Evolutionary conservation across 75 land plant species (phyloP), one percentile per base, ranked within the genome.

Genomic region (Azolla pinnata): DNA sequence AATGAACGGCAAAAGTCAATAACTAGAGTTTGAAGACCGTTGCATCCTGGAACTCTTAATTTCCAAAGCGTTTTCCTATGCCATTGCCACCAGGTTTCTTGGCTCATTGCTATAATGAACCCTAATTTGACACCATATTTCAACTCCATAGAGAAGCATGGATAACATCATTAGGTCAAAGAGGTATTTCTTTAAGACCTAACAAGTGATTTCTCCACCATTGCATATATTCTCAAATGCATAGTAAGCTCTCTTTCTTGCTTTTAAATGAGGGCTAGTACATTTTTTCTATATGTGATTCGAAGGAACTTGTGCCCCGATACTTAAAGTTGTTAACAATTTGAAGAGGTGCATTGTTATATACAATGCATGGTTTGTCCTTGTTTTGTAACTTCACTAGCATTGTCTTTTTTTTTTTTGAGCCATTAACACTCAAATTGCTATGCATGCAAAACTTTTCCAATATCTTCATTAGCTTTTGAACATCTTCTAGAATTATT

Each of bases 131-230:
- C n/a, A n/a, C 14, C 7, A 38, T 7, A 7, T 38, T 7, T 38
- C 42, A 38, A 7, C 42, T 14, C 42, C 42, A 38, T 38, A 38
- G 42, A 38, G 42, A 38, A 38, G 42, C 42, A 38, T 38, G 42
- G 42, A n/a, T 38, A 14, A 7, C 42, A 38, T 14, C 42, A 38
- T 7, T 7, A 14, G 7, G 14, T 38, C 42, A 38, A 38, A 38
- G 42, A 38, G 10, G n/a, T n/a, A n/a, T n/a, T n/a, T n/a, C n/a
- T 38, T 38, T 7, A 38, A 14, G 14, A 38, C 42, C 42, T 14
- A 38, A 38, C 42, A 38, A 7, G 7, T 38, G 14, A 38, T 38
- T 38, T 38, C 42, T 14, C 42, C 42, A 7, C 7, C 42, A 38
- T 38, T 38, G 42, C 42, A 38, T 38, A 14, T 38, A 14, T 38